Percentiles rank a stretch among this genome's conserved stretches.
Conservation (phyloP, 2,329 filamentous ascomycete genomes). For the Myriosclerotinia duriaeana region DNA sequence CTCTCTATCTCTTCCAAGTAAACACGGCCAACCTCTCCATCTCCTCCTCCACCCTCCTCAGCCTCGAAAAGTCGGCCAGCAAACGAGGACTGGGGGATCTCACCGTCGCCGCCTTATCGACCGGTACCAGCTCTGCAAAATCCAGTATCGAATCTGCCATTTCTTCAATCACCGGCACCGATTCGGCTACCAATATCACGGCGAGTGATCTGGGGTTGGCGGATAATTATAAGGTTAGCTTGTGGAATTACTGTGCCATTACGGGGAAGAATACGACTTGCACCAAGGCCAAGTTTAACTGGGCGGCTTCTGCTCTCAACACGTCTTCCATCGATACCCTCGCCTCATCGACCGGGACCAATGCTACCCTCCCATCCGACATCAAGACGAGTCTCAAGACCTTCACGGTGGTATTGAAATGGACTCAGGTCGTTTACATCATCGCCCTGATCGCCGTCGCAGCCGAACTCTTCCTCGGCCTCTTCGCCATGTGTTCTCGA, state of each 20-base stretch:
- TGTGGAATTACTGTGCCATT: conserved; percentile 83
- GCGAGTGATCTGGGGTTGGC: conserved; percentile 57
- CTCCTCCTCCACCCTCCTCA: conserved; percentile 33
- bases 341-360: conserved; percentile 46
- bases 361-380: conserved; percentile 65
- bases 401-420: conserved; percentile 73
- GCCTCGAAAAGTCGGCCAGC: conserved; percentile 27
- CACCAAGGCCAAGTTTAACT: conserved; percentile 70
- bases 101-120: conserved; percentile 37
- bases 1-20: conserved; percentile 59
- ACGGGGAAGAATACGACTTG: conserved; percentile 58
- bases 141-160: conserved; percentile 49
- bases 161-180: not conserved
- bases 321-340: conserved; percentile 61
- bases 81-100: conserved; percentile 26
- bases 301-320: conserved; percentile 71
- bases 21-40: conserved; percentile 58
- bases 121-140: conserved; percentile 43
- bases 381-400: conserved; percentile 66
- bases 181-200: conserved; percentile 50
- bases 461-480: conserved; percentile 71
- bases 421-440: conserved; percentile 80
- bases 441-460: conserved; percentile 69
- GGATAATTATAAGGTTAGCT: conserved; percentile 75
- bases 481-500: conserved; percentile 81